Evolutionary conservation across 805 yeast genomes (phyloP).

Genomic region (Lipomyces starkeyi): DNA sequence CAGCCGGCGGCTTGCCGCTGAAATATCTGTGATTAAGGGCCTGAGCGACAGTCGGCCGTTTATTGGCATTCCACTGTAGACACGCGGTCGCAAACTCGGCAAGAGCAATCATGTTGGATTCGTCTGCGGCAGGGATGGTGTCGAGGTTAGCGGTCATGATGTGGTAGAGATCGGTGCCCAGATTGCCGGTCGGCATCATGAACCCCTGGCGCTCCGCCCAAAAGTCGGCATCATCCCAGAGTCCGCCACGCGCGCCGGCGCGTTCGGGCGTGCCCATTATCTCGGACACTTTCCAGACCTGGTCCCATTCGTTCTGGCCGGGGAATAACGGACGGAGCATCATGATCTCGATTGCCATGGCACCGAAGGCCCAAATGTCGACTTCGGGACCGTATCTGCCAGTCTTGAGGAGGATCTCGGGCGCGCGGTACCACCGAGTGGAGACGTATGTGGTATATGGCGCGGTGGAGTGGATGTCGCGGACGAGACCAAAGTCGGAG

Average conservation of each 20-base stretch:
- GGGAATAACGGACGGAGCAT: constrained; percentile 82
- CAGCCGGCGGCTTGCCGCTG: background rate
- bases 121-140: background rate
- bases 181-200: constrained; percentile 52
- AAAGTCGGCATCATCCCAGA: constrained; percentile 67
- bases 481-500: constrained; percentile 94
- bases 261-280: constrained; percentile 75
- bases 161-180: constrained; percentile 14
- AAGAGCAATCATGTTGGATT: constrained; percentile 10
- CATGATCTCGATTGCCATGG: constrained; percentile 85
- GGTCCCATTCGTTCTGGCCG: constrained; percentile 80
- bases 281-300: constrained; percentile 68
- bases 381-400: constrained; percentile 75
- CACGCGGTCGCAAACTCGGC: constrained; percentile 47
- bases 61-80: constrained; percentile 78
- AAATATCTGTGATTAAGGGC: constrained; percentile 33
- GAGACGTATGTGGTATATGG: constrained; percentile 88
- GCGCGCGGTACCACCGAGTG: constrained; percentile 96
- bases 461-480: constrained; percentile 65
- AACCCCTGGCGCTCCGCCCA: constrained; percentile 63
- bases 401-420: constrained; percentile 65
- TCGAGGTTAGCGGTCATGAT: constrained; percentile 5
- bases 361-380: constrained; percentile 93
- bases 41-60: constrained; percentile 36
- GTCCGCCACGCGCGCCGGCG: constrained; percentile 59